phyloP scores from a whole-genome alignment of 495 filamentous ascomycete species.

The Bathelium albidoporum region DNA sequence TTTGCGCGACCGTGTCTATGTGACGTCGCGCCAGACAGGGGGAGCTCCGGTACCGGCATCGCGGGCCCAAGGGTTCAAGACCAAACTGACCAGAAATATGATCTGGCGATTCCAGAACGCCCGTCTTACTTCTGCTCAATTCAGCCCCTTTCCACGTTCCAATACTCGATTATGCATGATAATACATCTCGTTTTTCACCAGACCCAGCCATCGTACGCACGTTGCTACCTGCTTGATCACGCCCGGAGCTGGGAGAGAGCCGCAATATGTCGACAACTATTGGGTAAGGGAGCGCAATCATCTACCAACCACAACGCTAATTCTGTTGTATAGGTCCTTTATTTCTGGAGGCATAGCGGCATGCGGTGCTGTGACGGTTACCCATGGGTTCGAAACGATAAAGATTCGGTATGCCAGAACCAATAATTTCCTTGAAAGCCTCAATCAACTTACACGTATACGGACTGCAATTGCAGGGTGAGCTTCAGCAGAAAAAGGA shows the following conservation, averaged over 20 bases:
- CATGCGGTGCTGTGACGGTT: conserved; percentile 93
- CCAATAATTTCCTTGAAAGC: not conserved
- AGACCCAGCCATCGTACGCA: not conserved
- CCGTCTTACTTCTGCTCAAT: not conserved
- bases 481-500: conserved; percentile 81
- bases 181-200: not conserved
- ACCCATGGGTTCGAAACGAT: conserved; percentile 98
- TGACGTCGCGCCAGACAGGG: not conserved
- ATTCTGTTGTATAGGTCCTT: conserved; percentile 48
- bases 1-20: not conserved
- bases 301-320: not conserved
- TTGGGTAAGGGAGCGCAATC: conserved; percentile 15
- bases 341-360: conserved; percentile 89
- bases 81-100: not conserved
- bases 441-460: conserved; percentile 3
- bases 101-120: no score
- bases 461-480: conserved; percentile 87
- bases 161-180: not conserved
- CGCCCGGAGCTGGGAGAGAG: not conserved
- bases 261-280: conserved; percentile 24
- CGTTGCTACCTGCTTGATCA: not conserved
- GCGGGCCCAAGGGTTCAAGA: not conserved
- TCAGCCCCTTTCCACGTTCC: not conserved
- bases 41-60: not conserved
- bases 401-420: conserved; percentile 70